Conservation (phyloP, 2,329 filamentous ascomycete genomes). For the Monilinia fructigena region DNA sequence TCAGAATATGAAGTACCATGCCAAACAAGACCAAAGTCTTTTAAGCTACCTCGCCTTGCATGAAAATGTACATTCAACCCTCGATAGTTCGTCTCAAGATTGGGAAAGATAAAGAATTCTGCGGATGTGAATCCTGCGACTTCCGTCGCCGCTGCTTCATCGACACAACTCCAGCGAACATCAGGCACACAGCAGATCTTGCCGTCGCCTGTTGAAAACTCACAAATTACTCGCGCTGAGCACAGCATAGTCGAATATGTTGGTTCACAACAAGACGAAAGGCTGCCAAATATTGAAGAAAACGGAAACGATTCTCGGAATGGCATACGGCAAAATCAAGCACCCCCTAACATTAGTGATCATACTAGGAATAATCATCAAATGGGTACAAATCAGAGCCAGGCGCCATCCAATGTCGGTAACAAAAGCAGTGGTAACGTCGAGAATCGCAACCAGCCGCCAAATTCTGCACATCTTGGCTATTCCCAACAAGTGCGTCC, state of each 20-base stretch:
- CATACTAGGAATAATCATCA: neutral
- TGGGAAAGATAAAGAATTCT: neutral
- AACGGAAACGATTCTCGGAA: neutral
- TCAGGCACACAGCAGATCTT: neutral
- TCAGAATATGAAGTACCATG: neutral
- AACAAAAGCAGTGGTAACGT: neutral
- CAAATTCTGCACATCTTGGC: neutral
- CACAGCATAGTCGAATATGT: neutral
- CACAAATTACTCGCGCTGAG: neutral
- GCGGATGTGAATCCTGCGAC: neutral
- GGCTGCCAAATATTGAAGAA: neutral
- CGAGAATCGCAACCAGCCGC: neutral
- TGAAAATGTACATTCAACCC: neutral
- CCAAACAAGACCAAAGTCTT: neutral
- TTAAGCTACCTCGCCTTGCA: neutral
- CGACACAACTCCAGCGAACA: neutral
- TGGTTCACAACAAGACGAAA: neutral
- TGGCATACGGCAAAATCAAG: neutral
- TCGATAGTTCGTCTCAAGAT: neutral
- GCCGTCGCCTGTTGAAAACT: neutral
- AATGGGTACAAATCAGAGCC: neutral
- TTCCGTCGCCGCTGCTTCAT: neutral
- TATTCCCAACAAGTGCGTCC: neutral
- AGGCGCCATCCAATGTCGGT: neutral
- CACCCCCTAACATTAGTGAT: neutral